These are phyloP conservation scores for Colletotrichum aenigma DNA, from an alignment of 2,329 filamentous ascomycete genomes.

Conservation along the genomic window DNA sequence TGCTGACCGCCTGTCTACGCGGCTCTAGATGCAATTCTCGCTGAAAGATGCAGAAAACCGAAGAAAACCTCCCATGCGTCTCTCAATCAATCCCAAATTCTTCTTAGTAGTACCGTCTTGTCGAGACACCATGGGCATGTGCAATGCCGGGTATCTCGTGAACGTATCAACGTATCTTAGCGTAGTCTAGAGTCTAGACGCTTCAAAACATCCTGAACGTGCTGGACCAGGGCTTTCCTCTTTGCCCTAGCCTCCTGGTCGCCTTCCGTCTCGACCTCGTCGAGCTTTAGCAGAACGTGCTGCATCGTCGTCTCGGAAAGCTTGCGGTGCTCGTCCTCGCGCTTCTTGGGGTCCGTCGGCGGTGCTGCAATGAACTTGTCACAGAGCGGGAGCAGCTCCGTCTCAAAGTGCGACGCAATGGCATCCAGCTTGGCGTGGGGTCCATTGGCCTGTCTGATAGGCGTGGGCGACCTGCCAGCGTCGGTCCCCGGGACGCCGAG, in stretches of 20 bases:
- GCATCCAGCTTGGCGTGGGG: constrained; percentile 68
- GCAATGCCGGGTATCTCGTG: neutral
- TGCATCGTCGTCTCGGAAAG: constrained; percentile 78
- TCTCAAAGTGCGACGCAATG: constrained; percentile 68
- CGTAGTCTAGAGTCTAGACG: constrained; percentile 58
- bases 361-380: constrained; percentile 65
- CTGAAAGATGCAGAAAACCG: constrained; percentile 13
- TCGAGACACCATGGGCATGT: neutral
- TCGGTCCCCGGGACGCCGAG: constrained; percentile 33
- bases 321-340: constrained; percentile 75
- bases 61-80: neutral
- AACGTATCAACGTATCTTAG: neutral
- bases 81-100: neutral
- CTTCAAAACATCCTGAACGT: constrained; percentile 71
- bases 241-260: constrained; percentile 66
- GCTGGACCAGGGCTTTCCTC: constrained; percentile 75
- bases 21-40: constrained; percentile 21
- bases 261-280: constrained; percentile 76
- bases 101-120: neutral
- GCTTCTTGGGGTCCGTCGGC: constrained; percentile 69
- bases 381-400: constrained; percentile 69
- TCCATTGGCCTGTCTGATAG: constrained; percentile 34
- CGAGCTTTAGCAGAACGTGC: constrained; percentile 77
- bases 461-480: constrained; percentile 43
- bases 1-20: neutral